These are phyloP conservation scores for Trypanosoma brucei DNA, from an alignment of 208 protist genomes.

Conservation along the genomic window DNA sequence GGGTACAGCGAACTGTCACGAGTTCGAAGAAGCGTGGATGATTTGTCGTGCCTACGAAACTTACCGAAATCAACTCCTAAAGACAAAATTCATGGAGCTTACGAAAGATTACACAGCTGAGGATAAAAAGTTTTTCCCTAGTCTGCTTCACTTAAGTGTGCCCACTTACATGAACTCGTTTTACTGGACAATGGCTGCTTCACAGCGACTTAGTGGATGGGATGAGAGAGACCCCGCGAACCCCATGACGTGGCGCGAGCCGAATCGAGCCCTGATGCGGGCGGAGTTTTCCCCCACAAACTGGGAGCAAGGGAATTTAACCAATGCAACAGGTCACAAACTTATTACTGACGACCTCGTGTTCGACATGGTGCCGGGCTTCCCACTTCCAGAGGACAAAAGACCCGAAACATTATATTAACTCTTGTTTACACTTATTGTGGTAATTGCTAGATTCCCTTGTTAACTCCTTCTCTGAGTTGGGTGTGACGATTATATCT, in stretches of 20 bases:
- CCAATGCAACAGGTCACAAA: constrained; percentile 81
- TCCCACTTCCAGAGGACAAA: constrained; percentile 88
- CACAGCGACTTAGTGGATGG: constrained; percentile 84
- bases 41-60: constrained; percentile 83
- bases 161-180: constrained; percentile 78
- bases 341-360: constrained; percentile 82
- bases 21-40: constrained; percentile 88
- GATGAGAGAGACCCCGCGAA: constrained; percentile 85
- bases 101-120: constrained; percentile 88
- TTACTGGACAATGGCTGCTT: constrained; percentile 84
- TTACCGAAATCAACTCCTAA: constrained; percentile 85
- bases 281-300: constrained; percentile 85
- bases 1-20: constrained; percentile 85
- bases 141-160: constrained; percentile 69
- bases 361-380: constrained; percentile 83
- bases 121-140: constrained; percentile 90
- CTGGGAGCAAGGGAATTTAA: constrained; percentile 85
- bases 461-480: too few relatives aligned
- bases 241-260: constrained; percentile 84
- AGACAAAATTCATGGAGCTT: constrained; percentile 88
- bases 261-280: constrained; percentile 87
- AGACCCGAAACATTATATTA: constrained; percentile 28
- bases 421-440: background rate
- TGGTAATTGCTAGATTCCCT: too few relatives aligned
- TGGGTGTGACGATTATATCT: too few relatives aligned